Percentiles rank a stretch among this genome's conserved stretches.
Evolutionary conservation across 176 grass and related monocot species (phyloP).

Genomic region (Calamus simplicifolius): DNA sequence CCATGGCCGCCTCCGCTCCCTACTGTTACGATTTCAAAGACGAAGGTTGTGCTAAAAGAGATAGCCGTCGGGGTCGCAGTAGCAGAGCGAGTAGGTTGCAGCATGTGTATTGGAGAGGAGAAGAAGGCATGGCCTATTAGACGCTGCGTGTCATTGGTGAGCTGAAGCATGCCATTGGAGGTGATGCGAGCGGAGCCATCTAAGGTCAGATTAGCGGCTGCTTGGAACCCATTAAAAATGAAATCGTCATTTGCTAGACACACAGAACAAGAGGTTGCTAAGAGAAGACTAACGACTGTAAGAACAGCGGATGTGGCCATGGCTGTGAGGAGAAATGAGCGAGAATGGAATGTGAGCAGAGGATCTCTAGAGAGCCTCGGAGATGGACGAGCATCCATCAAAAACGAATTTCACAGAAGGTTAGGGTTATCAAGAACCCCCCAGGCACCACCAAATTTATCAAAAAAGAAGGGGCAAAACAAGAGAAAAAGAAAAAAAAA

Average conservation of each 20-base stretch:
- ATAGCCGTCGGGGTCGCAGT: background rate
- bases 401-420: too few species aligned
- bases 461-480: too few species aligned
- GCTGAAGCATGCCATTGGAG: constrained; percentile 9
- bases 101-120: background rate
- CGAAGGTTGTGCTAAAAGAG: constrained; percentile 5
- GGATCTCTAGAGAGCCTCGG: too few species aligned
- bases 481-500: too few species aligned
- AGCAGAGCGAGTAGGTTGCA: background rate
- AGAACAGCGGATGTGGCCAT: background rate
- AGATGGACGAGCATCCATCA: too few species aligned
- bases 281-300: background rate
- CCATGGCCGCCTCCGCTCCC: background rate
- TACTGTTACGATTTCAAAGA: constrained; percentile 4
- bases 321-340: too few species aligned
- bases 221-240: constrained; percentile 3
- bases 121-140: constrained; percentile 6
- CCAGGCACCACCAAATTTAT: too few species aligned
- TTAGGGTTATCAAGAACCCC: too few species aligned
- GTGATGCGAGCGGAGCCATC: constrained; percentile 1
- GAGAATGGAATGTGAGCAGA: too few species aligned
- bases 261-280: too few species aligned
- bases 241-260: background rate
- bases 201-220: background rate
- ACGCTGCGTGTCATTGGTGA: background rate